A percentile compares a stretch with the other conserved stretches of the same genome.
Evolutionary conservation across 2,329 filamentous ascomycete species (phyloP).

Genomic region (Botrytis byssoidea): DNA sequence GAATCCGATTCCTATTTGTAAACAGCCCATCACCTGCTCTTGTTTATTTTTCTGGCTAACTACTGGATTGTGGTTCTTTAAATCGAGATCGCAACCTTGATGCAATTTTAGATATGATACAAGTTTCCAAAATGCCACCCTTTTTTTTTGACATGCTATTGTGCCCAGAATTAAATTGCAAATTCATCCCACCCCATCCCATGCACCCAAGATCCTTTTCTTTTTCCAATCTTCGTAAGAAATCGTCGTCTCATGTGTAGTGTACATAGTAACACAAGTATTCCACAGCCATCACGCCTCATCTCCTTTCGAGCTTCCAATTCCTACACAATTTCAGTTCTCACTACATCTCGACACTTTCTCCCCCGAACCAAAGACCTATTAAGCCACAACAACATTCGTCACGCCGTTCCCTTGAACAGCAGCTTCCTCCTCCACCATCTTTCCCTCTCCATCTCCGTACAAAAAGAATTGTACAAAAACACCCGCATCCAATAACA

Average conservation of each 20-base stretch:
- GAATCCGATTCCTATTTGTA: too few species aligned
- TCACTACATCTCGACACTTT: neutral
- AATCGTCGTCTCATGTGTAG: neutral
- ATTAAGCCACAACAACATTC: neutral
- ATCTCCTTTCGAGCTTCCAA: neutral
- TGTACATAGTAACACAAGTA: neutral
- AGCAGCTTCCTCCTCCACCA: neutral
- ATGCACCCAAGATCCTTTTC: neutral
- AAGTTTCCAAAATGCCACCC: neutral
- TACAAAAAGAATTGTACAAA: conserved; percentile 94
- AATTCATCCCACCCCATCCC: neutral
- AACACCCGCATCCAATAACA: conserved; percentile 80
- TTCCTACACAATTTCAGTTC: neutral
- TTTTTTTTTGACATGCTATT: neutral
- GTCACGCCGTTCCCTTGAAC: conserved; percentile 13
- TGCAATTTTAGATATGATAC: conserved; percentile 6
- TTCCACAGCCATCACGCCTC: neutral
- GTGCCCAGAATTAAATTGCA: neutral
- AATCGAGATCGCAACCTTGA: too few species aligned
- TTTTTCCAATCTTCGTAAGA: too few species aligned
- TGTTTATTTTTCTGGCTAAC: too few species aligned
- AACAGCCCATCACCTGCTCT: too few species aligned
- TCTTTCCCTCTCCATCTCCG: conserved; percentile 36
- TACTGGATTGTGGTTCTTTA: too few species aligned
- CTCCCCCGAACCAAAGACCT: too few species aligned